These are phyloP conservation scores for Ramaria rubella DNA, from an alignment of 768 basidiomycete species.

Conservation along the genomic window DNA sequence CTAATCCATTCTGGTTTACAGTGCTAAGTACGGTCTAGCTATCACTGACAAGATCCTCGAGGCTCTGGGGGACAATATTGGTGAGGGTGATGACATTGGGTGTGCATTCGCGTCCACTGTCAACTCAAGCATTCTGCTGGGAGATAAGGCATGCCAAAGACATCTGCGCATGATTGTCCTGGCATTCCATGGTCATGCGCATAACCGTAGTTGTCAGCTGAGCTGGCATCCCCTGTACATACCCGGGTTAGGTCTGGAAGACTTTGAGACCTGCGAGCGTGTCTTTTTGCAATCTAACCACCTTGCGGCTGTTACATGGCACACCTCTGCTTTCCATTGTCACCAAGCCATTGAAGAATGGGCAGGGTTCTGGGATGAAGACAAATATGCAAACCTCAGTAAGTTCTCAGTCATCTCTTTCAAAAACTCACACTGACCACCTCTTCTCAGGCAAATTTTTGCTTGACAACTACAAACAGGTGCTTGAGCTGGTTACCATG, in stretches of 20 bases:
- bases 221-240: constrained; percentile 14
- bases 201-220: constrained; percentile 25
- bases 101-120: constrained; percentile 18
- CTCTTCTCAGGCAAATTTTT: constrained; percentile 9
- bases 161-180: constrained; percentile 14
- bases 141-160: background rate
- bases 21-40: constrained; percentile 21
- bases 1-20: constrained; percentile 1
- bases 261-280: constrained; percentile 22
- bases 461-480: constrained; percentile 1
- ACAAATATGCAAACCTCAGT: constrained; percentile 28
- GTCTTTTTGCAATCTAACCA: constrained; percentile 28
- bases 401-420: background rate
- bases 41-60: constrained; percentile 12
- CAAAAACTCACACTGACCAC: background rate
- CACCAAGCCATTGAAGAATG: constrained; percentile 25
- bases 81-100: constrained; percentile 20
- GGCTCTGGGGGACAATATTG: constrained; percentile 8
- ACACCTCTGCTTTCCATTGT: constrained; percentile 24
- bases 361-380: constrained; percentile 26
- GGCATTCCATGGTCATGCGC: constrained; percentile 31
- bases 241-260: constrained; percentile 16
- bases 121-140: constrained; percentile 5
- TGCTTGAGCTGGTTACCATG: background rate
- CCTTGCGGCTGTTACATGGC: constrained; percentile 16